These are phyloP conservation scores for Vigna mungo DNA, from an alignment of 306 rosid genomes.

Conservation along the genomic window DNA sequence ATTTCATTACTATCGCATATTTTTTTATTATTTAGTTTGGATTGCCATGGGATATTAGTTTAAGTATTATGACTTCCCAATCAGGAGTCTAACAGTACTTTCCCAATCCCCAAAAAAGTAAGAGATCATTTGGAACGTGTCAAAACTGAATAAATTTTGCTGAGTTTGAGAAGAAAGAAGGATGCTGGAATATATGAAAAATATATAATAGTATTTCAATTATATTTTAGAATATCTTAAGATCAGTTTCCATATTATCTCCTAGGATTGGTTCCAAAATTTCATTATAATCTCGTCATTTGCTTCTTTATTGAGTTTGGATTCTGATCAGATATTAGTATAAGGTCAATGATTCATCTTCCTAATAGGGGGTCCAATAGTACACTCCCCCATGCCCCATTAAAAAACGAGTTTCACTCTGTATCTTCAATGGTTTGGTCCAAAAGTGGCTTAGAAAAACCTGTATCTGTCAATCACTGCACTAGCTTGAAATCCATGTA, in stretches of 20 bases:
- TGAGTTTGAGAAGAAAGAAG: slow-evolving; percentile 13
- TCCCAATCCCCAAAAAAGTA: too few species aligned
- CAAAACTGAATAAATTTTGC: slow-evolving; percentile 70
- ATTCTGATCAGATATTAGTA: too few species aligned
- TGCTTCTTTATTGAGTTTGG: too few species aligned
- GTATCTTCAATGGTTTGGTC: neutral
- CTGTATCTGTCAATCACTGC: neutral
- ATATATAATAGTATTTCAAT: neutral
- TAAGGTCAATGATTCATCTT: too few species aligned
- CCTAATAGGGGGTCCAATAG: too few species aligned
- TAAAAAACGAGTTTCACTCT: too few species aligned
- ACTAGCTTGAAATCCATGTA: neutral
- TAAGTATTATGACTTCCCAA: neutral
- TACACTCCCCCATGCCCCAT: too few species aligned
- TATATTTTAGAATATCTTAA: neutral
- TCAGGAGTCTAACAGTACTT: neutral
- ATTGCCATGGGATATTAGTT: neutral
- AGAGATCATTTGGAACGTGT: slow-evolving; percentile 53
- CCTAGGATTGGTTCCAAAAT: neutral
- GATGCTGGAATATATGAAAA: neutral
- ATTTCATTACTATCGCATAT: neutral
- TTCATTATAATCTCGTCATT: too few species aligned
- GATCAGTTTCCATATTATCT: neutral
- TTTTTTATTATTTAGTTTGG: neutral
- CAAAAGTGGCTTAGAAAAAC: neutral